Conservation (phyloP, 75 land plant species). For the Gnetum montanum region DNA sequence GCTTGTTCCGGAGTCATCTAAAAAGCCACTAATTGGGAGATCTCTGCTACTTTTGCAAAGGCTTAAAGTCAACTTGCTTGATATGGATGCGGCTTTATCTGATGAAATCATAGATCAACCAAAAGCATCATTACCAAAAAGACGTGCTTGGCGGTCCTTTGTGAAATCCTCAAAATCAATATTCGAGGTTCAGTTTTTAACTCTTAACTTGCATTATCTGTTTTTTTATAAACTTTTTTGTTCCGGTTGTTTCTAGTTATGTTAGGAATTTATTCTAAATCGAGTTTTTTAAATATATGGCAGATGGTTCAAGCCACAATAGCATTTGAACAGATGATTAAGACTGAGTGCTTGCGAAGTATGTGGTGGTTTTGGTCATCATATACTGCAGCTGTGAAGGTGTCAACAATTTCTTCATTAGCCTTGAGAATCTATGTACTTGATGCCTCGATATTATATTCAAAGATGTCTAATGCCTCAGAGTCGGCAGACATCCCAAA, state of each 20-base stretch:
- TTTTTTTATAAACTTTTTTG: neutral
- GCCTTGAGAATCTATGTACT: conserved; percentile 71
- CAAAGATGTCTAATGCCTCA: conserved; percentile 18
- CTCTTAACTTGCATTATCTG: neutral
- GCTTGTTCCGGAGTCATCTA: conserved; percentile 34
- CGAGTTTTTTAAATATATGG: neutral
- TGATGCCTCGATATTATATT: conserved; percentile 71
- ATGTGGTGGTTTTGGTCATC: conserved; percentile 96
- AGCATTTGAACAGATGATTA: conserved; percentile 74
- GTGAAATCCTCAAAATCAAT: conserved; percentile 74
- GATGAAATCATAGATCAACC: conserved; percentile 52
- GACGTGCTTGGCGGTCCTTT: conserved; percentile 84
- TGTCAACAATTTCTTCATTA: conserved; percentile 60
- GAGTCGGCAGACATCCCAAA: conserved; percentile 21
- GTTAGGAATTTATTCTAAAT: neutral
- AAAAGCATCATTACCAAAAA: conserved; percentile 20
- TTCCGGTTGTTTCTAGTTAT: neutral
- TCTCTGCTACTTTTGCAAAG: conserved; percentile 26
- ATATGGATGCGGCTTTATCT: conserved; percentile 92
- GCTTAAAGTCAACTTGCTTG: conserved; percentile 76
- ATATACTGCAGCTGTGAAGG: conserved; percentile 64
- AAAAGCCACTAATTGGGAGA: conserved; percentile 44
- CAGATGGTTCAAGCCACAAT: conserved; percentile 87
- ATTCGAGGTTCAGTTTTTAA: conserved; percentile 48
- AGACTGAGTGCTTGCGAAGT: conserved; percentile 52